Evolutionary conservation across 2,329 filamentous ascomycete genomes (phyloP).

Genomic region (Fusarium bulbicola): DNA sequence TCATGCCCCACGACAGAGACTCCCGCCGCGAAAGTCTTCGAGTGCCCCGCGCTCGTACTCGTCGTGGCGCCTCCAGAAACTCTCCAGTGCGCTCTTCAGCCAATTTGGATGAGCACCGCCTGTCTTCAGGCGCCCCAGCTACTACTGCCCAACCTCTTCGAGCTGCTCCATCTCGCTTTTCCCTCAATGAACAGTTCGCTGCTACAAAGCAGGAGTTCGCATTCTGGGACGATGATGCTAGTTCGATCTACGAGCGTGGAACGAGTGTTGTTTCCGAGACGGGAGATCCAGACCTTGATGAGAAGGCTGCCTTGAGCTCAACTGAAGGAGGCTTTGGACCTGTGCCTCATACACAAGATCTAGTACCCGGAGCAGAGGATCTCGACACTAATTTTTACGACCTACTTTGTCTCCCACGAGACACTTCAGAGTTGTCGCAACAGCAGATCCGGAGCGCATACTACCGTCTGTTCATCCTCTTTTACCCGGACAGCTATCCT

Average conservation of each 20-base stretch:
- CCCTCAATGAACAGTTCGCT: constrained; percentile 59
- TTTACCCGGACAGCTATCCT: constrained; percentile 56
- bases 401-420: constrained; percentile 53
- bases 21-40: constrained; percentile 43
- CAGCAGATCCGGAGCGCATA: constrained; percentile 56
- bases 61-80: constrained; percentile 23
- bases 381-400: constrained; percentile 54
- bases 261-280: constrained; percentile 40
- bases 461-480: constrained; percentile 54
- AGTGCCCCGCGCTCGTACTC: constrained; percentile 39
- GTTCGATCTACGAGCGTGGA: constrained; percentile 52
- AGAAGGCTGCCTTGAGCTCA: constrained; percentile 20
- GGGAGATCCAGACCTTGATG: constrained; percentile 18
- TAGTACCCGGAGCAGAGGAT: neutral
- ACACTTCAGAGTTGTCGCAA: constrained; percentile 36
- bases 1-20: constrained; percentile 40
- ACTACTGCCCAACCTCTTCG: constrained; percentile 42
- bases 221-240: constrained; percentile 59
- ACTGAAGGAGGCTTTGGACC: constrained; percentile 12
- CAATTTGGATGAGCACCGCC: constrained; percentile 35
- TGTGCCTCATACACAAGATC: neutral
- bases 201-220: constrained; percentile 57
- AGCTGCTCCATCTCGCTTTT: constrained; percentile 55
- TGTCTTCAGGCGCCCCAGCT: constrained; percentile 20
- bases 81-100: constrained; percentile 41